Evolutionary conservation across 2,329 filamentous ascomycete species (phyloP), one percentile per base, ranked within the genome.

Genomic region (Aspergillaceae sp.): DNA sequence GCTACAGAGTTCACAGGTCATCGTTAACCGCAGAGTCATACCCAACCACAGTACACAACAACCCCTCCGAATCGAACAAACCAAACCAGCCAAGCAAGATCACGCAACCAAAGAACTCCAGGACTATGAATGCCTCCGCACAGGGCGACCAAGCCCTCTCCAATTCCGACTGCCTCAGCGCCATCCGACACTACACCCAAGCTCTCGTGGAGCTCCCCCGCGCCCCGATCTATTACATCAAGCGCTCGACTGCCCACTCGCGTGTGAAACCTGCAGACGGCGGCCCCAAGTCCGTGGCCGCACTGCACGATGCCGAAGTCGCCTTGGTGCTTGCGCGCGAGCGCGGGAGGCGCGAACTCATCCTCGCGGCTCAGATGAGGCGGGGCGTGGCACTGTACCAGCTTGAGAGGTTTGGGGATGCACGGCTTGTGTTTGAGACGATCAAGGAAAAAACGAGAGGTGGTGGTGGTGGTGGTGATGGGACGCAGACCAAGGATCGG

Each of bases 311-410:
- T 65, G 82, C 84, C 34, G 80, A 88, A 51, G 74, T 75, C 41
- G 86, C 82, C 2, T 76, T 85, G 44, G 68, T 76, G 34, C 68
- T 76, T 3, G 84, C 83, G 2, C 71, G 71, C 28, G 75, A 83
- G 51, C 84, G 91, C 36, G 86, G 78, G 30, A 85, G 83, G 57
- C 80, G 86, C 43, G 80, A 87, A 53, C 76, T 85, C 29, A 87
- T 96, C 64, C 75, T 82, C 40, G 79, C 87, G n/a, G 84, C 87
- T 1, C 87, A 96, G 59, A 80, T 92, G 58, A 81, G 90, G 55
- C 80, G 91, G 34, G 86, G 80, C 4, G 79, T 94, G 8, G 78
- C 84, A 7, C 74, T 91, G 28, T 86, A 81, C 64, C 79, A 82
- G 42, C 71, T 89, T 36, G 79, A 78, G 32, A 76, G 79, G 44